Evolutionary conservation across 2,329 filamentous ascomycete species (phyloP), one percentile per base, ranked within the genome.

Genomic region (Fusarium temperatum): DNA sequence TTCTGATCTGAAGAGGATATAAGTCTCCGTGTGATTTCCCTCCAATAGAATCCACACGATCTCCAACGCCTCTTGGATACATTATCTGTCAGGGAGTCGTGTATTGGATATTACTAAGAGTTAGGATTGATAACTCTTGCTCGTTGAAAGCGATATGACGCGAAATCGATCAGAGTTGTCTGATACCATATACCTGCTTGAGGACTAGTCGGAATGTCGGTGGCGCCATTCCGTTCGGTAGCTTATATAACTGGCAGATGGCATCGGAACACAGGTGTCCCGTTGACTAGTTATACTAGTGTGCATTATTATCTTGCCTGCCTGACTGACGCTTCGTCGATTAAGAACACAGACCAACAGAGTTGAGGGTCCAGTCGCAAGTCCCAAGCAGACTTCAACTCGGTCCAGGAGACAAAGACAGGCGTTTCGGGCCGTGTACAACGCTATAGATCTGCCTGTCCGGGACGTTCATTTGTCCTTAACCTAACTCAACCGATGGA

Each of bases 221-320:
- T 77, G 75, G 70, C 75, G 70, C 73, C 75, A 77, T 77, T 66
- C 70, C 42, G 59, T 39, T 66, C 51, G 58, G 56, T 53, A 69
- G 48, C 66, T 69, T 55, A 64, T 69, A 55, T 68, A 32, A 69
- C 51, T 69, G 66, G 66, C 32, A 63, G 59, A 63, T 55, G 58
- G 39, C 30, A 63, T 75, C 70, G 47, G 70, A 53, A 48, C 45
- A 62, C 58, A 55, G 36, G 41, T 50, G 60, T 30, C 36, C 58
- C 65, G 35, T 51, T 32, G 62, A 42, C n/a, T 63, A 69, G 66
- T 54, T 74, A 70, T 73, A 66, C 64, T 48, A 51, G 47, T 39
- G 35, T 64, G 53, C 60, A 51, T 60, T 70, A 63, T 62, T 70
- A 64, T 73, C 41, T 58, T 35, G 57, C 32, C 36, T 56, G 30